Evolutionary conservation across 345 rosid genomes (phyloP).

Genomic region (Gossypium herbaceum): DNA sequence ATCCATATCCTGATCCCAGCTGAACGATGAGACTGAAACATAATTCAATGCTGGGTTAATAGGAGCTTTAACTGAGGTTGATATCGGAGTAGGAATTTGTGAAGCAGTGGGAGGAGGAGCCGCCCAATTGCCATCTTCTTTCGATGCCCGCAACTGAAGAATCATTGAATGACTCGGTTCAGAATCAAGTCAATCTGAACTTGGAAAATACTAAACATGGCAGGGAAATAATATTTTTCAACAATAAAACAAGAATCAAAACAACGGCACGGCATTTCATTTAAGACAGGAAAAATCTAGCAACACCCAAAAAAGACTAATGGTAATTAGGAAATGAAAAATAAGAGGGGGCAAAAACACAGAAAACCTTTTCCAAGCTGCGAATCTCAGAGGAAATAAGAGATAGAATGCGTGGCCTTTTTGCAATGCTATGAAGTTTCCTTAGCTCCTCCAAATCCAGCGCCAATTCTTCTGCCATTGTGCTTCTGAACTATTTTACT

Average conservation of each 20-base stretch:
- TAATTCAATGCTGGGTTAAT: constrained; percentile 36
- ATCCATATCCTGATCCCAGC: constrained; percentile 96
- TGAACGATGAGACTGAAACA: constrained; percentile 58
- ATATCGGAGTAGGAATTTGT: constrained; percentile 33
- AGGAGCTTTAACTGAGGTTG: constrained; percentile 41
- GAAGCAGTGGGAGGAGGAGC: constrained; percentile 24
- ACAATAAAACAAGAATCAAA: neutral
- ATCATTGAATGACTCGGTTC: neutral
- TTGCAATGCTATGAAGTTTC: constrained; percentile 62
- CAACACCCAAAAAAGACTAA: neutral
- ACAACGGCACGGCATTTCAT: neutral
- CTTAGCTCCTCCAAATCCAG: constrained; percentile 78
- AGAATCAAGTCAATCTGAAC: neutral
- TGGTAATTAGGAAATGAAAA: neutral
- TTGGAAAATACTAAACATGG: neutral
- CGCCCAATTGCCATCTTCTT: constrained; percentile 16
- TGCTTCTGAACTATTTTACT: too few species aligned
- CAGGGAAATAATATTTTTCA: neutral
- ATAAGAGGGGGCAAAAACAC: neutral
- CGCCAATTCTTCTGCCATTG: constrained; percentile 55
- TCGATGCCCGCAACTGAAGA: constrained; percentile 32
- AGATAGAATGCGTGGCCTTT: constrained; percentile 65
- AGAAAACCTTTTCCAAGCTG: constrained; percentile 61
- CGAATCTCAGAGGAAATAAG: constrained; percentile 60
- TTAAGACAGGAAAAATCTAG: neutral